A percentile compares a stretch with the other conserved stretches of the same genome.
Evolutionary conservation across 208 protist genomes (phyloP).

Genomic region (Wallacemonas rigidus): DNA sequence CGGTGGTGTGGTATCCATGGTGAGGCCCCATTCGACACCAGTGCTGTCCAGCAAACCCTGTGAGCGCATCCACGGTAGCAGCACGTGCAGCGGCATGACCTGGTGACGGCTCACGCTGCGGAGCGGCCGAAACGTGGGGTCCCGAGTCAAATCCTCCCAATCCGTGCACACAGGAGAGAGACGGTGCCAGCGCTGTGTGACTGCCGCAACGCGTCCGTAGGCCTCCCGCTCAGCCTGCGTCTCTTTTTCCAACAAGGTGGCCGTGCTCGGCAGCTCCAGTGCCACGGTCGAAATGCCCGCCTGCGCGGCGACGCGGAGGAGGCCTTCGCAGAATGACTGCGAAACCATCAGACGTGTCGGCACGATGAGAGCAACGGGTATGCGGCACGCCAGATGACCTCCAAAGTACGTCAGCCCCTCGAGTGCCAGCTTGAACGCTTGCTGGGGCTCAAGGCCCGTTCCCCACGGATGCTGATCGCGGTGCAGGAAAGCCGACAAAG

Average conservation of each 20-base stretch:
- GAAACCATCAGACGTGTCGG: slow-evolving; percentile 64
- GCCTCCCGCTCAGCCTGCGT: slow-evolving; percentile 9
- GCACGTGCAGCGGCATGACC: slow-evolving; percentile 55
- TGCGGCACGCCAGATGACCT: slow-evolving; percentile 17
- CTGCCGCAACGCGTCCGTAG: slow-evolving; percentile 7
- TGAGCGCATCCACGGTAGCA: slow-evolving; percentile 45
- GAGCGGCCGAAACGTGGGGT: slow-evolving; percentile 25
- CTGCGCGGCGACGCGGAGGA: slow-evolving; percentile 26
- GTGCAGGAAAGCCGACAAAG: slow-evolving; percentile 5
- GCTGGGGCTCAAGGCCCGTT: slow-evolving; percentile 21
- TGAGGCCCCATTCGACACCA: slow-evolving; percentile 31
- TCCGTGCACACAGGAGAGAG: slow-evolving; percentile 37
- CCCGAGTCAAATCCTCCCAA: slow-evolving; percentile 35
- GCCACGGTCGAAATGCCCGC: slow-evolving; percentile 26
- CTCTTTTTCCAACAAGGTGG: slow-evolving; percentile 24
- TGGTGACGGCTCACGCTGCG: slow-evolving; percentile 31
- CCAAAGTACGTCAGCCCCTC: slow-evolving; percentile 23
- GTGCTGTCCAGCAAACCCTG: slow-evolving; percentile 29
- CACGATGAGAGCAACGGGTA: slow-evolving; percentile 45
- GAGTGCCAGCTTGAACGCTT: slow-evolving; percentile 27
- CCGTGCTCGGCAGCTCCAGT: slow-evolving; percentile 52
- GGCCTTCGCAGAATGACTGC: slow-evolving; percentile 44
- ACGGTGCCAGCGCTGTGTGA: slow-evolving; percentile 30
- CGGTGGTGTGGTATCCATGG: slow-evolving; percentile 49
- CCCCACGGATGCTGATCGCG: slow-evolving; percentile 38